Percentiles rank a stretch among this genome's conserved stretches.
phyloP scores from a whole-genome alignment of 129 eudicot genomes.

The Helianthus tuberosus region DNA sequence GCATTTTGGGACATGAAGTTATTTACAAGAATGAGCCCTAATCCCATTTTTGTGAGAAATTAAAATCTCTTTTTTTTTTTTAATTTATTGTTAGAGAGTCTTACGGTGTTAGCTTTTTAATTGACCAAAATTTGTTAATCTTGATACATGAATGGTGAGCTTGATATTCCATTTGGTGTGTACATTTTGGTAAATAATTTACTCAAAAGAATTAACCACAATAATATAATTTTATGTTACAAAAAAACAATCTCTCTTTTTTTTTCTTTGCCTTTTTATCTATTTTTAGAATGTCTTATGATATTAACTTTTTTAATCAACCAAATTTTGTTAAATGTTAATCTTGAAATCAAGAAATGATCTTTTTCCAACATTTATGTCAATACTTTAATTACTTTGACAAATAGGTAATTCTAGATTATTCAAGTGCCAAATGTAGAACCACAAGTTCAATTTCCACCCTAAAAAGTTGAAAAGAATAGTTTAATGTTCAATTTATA shows the following conservation, averaged over 20 bases:
- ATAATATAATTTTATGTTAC: neutral
- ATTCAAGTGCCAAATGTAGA: neutral
- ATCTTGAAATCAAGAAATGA: constrained; percentile 2
- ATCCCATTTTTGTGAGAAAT: no score
- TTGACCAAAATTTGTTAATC: neutral
- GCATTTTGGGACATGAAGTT: constrained; percentile 4
- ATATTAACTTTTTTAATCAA: neutral
- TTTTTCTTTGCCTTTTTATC: neutral
- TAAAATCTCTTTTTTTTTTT: no score
- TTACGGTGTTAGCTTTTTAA: no score
- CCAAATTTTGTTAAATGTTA: neutral
- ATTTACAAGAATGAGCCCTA: no score
- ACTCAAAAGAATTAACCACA: constrained; percentile 7
- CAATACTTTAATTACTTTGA: neutral
- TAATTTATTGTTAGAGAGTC: no score
- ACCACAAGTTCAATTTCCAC: neutral
- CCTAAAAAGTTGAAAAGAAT: neutral
- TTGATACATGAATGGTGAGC: constrained; percentile 11
- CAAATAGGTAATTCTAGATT: constrained; percentile 2
- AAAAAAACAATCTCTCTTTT: neutral
- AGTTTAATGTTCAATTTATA: neutral
- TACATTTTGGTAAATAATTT: constrained; percentile 18
- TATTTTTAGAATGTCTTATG: constrained; percentile 2
- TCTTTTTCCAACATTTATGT: neutral
- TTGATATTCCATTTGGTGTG: constrained; percentile 3